Base-by-base conservation (phyloP, 805 yeast species). In the Zygoascus biomembranicola region DNA sequence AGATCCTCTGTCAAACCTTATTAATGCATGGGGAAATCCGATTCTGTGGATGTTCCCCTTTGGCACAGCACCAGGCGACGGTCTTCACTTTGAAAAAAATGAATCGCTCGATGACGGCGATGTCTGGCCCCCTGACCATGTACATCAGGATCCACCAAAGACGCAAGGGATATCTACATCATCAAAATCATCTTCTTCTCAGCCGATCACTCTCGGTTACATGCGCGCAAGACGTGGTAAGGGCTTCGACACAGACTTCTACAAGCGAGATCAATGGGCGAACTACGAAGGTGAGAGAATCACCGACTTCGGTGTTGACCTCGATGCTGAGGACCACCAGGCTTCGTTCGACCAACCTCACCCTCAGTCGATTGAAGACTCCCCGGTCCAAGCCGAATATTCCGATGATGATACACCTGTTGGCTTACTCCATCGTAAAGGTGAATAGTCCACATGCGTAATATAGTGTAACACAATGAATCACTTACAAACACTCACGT, bases 71-170 rank as follows among this genome's bases (percentile, higher is more conserved):
- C 23, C 59, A 0, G 82, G 82, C 0, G 70, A 77, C 58, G 97
- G 97, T 0, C 63, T 77, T 50, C 62, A 62, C 1, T 90, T 81
- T 57, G 68, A 67, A 6, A 81, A 77, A 55, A 80, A 80, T 57
- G 87, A 83, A 45, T 64, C 76, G 16, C 35, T 49, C 19, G 64
- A 65, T 28, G 70, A 70, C 57, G 77, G 80, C 1, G 70, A 85
- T 42, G 94, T 96, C 1, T 92, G 97, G 96, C 99, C 99, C 1
- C 95, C 96, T 1, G 95, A 89, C 69, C 90, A 88, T 5, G 82
- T 82, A 0, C 73, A 76, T 59, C 75, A 71, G 50, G 75, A 68
- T 41, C 47, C 50, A 8, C 61, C 54, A 32, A 50, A 50, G 9
- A 55, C 50, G n/a, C 39, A 35, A 35, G 39, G 39, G 8, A 35